Percentiles rank a stretch among this genome's conserved stretches.
Evolutionary conservation across 164 flowering plant species (phyloP).

Genomic region (Vitis riparia): DNA sequence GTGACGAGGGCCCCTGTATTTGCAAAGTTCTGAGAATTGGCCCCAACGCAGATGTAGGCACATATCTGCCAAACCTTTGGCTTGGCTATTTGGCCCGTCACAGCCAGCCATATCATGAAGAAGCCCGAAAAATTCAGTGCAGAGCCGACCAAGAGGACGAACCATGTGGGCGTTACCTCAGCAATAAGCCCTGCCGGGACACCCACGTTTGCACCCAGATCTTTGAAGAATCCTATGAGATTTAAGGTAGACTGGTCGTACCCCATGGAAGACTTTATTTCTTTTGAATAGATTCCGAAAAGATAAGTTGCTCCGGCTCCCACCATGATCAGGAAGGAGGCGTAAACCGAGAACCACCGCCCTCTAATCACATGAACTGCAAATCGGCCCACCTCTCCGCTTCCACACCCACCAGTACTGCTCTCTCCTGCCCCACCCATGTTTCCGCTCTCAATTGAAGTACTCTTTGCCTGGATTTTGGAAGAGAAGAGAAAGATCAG

Average conservation of each 20-base stretch:
- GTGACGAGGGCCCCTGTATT: constrained; percentile 61
- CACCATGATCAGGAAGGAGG: constrained; percentile 32
- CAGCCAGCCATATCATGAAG: too few relatives aligned
- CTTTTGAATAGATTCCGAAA: too few relatives aligned
- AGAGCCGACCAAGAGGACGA: constrained; percentile 32
- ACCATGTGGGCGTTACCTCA: constrained; percentile 26
- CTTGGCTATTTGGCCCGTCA: background rate
- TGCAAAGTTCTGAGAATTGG: constrained; percentile 67
- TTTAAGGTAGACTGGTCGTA: too few relatives aligned
- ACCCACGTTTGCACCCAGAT: constrained; percentile 30
- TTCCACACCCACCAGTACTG: too few relatives aligned
- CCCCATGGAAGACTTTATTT: too few relatives aligned
- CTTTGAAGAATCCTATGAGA: too few relatives aligned
- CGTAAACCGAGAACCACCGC: constrained; percentile 62
- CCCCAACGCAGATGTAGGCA: constrained; percentile 52
- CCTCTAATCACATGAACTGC: constrained; percentile 37
- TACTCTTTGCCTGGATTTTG: too few relatives aligned
- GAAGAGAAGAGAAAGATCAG: too few relatives aligned
- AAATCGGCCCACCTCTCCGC: constrained; percentile 7
- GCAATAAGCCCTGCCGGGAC: constrained; percentile 53
- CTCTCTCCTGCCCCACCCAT: too few relatives aligned
- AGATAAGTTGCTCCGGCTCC: too few relatives aligned
- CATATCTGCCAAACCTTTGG: constrained; percentile 70
- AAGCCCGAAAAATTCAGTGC: constrained; percentile 41
- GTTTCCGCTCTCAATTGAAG: too few relatives aligned